A percentile compares a stretch with the other conserved stretches of the same genome.
phyloP scores from a whole-genome alignment of 176 grass and related monocot genomes.

The Carex littledalei region DNA sequence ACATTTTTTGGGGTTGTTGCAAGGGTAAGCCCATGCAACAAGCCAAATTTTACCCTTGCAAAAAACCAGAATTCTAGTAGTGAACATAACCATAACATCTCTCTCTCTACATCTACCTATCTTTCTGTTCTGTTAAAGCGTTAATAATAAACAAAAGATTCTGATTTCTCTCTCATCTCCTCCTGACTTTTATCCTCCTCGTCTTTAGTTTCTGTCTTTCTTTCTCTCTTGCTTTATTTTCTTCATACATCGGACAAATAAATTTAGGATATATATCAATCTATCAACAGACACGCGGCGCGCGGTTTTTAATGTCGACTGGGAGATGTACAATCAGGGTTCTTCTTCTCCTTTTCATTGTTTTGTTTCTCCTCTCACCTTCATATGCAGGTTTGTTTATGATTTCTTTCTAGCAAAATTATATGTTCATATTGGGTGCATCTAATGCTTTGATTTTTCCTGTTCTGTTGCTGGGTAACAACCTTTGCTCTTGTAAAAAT shows the following conservation, averaged over 20 bases:
- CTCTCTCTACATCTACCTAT: neutral
- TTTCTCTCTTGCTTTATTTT: conserved; percentile 6
- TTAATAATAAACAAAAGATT: conserved; percentile 21
- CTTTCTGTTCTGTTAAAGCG: conserved; percentile 1
- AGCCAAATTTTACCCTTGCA: no score
- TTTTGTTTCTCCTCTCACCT: conserved; percentile 20
- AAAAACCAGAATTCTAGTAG: no score
- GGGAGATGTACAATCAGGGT: conserved; percentile 6
- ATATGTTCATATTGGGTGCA: neutral
- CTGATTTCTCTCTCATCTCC: neutral
- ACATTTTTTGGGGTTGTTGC: no score
- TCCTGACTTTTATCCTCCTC: neutral
- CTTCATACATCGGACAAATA: neutral
- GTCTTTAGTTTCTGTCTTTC: conserved; percentile 14
- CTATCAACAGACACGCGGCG: neutral
- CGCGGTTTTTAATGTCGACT: conserved; percentile 10
- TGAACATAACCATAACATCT: neutral
- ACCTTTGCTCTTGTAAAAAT: neutral
- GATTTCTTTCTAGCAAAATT: neutral
- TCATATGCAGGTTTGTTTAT: conserved; percentile 18
- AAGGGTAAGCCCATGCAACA: no score
- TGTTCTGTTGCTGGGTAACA: neutral
- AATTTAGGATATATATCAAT: neutral
- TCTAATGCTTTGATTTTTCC: neutral
- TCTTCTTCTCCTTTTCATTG: conserved; percentile 14